Conservation (phyloP, 805 yeast genomes). For the Candida tallmaniae region DNA sequence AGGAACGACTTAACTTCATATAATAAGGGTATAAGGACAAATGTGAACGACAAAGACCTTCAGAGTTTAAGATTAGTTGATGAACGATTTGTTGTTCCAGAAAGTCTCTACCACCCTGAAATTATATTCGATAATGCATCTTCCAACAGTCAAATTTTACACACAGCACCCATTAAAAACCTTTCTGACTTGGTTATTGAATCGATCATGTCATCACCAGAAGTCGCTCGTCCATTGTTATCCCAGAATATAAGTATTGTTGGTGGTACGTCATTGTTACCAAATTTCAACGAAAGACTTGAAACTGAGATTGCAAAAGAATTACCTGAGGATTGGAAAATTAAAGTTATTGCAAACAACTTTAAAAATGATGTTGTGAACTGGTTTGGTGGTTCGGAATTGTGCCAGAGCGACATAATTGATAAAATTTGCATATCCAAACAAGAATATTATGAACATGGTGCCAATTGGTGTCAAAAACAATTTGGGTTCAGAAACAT, state of each 20-base stretch:
- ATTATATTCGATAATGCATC: constrained; percentile 41
- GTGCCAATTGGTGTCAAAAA: constrained; percentile 54
- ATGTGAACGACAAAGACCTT: constrained; percentile 33
- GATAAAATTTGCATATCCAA: constrained; percentile 58
- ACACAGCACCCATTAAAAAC: constrained; percentile 52
- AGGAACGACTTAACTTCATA: no score
- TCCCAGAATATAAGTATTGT: constrained; percentile 73
- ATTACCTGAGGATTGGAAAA: constrained; percentile 67
- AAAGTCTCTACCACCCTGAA: constrained; percentile 80
- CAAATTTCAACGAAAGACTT: constrained; percentile 63
- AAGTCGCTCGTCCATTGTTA: constrained; percentile 65
- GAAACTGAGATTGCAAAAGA: constrained; percentile 58
- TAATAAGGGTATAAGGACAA: constrained; percentile 26
- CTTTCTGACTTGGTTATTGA: constrained; percentile 79
- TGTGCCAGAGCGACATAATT: constrained; percentile 38
- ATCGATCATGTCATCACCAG: constrained; percentile 66
- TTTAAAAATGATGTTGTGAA: constrained; percentile 21
- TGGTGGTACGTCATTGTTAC: constrained; percentile 78
- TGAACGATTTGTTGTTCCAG: constrained; percentile 88
- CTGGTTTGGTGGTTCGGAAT: constrained; percentile 35
- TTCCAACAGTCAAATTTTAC: constrained; percentile 25
- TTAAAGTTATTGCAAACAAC: constrained; percentile 31
- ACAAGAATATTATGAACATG: constrained; percentile 84
- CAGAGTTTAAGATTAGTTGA: constrained; percentile 70
- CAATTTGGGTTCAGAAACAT: constrained; percentile 43